phyloP scores from a whole-genome alignment of 75 land plant genomes.

The Isoetes taiwanensis region DNA sequence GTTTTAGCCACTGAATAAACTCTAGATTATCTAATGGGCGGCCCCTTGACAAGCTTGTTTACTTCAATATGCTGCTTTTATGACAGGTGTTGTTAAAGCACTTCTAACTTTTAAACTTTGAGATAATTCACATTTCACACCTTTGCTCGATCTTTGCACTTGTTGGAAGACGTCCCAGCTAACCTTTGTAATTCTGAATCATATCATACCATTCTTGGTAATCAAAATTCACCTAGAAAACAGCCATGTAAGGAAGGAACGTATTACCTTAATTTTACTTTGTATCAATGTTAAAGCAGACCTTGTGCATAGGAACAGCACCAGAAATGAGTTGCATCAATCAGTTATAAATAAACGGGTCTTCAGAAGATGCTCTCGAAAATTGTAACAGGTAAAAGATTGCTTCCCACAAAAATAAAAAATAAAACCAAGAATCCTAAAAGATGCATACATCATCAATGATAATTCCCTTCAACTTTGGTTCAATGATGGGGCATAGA shows the following conservation, averaged over 20 bases:
- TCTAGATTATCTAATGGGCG: conserved; percentile 17
- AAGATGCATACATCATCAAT: no score
- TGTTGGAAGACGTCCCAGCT: conserved; percentile 4
- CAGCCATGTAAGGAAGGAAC: conserved; percentile 8
- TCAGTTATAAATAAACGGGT: conserved; percentile 77
- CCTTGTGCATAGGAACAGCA: conserved; percentile 52
- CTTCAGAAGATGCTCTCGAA: conserved; percentile 33
- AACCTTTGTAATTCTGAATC: conserved; percentile 17
- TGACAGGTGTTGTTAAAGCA: background rate
- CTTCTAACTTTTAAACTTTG: no score
- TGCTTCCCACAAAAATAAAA: no score
- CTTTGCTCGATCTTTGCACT: conserved; percentile 8
- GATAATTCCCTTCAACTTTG: conserved; percentile 84
- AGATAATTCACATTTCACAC: no score
- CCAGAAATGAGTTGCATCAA: conserved; percentile 66
- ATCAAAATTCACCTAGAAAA: conserved; percentile 13
- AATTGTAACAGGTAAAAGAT: background rate
- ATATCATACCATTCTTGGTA: conserved; percentile 12
- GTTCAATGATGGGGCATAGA: conserved; percentile 64
- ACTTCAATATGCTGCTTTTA: conserved; percentile 14
- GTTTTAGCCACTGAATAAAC: conserved; percentile 17
- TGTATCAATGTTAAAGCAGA: no score
- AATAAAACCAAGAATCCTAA: no score
- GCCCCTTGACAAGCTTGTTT: conserved; percentile 13
- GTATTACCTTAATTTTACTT: background rate